Evolutionary conservation across 176 grass and related monocot species (phyloP), one percentile per base, ranked within the genome.

Genomic region (Pontederia paniculata): DNA sequence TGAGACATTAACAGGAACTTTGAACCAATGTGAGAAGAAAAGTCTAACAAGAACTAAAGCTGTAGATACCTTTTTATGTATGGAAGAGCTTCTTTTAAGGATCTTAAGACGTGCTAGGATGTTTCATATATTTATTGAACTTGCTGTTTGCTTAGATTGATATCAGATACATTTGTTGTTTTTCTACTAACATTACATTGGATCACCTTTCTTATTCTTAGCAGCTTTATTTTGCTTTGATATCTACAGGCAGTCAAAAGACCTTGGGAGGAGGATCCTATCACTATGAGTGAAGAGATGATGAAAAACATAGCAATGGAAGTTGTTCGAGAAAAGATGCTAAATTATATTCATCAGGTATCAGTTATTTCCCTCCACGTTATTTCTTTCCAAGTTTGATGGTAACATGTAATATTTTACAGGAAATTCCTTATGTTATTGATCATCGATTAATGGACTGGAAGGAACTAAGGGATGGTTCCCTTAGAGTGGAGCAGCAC

Each of bases 341-440:
- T 97, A 50, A 63, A 90, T 79, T 73, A 88, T 69, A 90, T 97
- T 79, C 91, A 97, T 68, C 86, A 97, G 76, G 91, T 87, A 84
- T 74, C 59, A 46, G 15, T 65, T 65, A 44, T 57, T 23, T 54
- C 64, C 49, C 67, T 58, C 17, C 11, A 4, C 67, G 8, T 56
- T 58, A 22, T 5, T 21, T 62, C 44, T 70, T 70, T 63, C n/a
- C 31, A 44, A 78, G 13, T 43, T 20, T 41, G 18, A 74, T 82
- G 16, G 52, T 67, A 52, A 49, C 41, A 44, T 66, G 21, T 44
- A 25, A 23, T 22, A 12, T 74, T 22, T 72, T 43, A 76, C 74
- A 97, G 91, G 91, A 97, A 88, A 84, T 97, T 66, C 91, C 91
- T 2, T 97, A 90, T 72, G 77, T 90, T 55, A 84, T 97, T 88